Percentiles rank a stretch among this genome's conserved stretches.
These are phyloP conservation scores for Mycena chlorophos DNA, from an alignment of 768 basidiomycete species.

Conservation along the genomic window DNA sequence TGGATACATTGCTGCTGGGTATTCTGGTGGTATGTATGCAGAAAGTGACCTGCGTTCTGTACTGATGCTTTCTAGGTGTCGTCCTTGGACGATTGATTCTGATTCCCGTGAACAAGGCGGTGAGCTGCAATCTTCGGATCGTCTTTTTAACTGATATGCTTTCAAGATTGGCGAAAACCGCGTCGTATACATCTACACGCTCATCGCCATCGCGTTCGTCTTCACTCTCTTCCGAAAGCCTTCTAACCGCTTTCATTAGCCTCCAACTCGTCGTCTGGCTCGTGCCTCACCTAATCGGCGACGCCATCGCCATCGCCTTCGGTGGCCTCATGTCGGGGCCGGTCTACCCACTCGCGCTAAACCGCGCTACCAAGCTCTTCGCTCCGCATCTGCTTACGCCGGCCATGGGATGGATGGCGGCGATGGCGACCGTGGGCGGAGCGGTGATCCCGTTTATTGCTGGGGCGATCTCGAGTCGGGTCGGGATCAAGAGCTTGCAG, in stretches of 20 bases:
- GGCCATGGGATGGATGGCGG: slow-evolving; percentile 51
- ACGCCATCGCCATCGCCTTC: slow-evolving; percentile 47
- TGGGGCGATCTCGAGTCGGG: slow-evolving; percentile 47
- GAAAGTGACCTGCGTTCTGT: background rate
- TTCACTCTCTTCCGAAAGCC: background rate
- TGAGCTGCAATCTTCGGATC: slow-evolving; percentile 15
- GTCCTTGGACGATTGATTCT: slow-evolving; percentile 38
- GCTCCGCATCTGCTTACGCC: slow-evolving; percentile 52
- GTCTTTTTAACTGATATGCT: background rate
- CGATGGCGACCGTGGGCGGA: slow-evolving; percentile 51
- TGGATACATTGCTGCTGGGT: slow-evolving; percentile 45
- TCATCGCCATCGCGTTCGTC: slow-evolving; percentile 34
- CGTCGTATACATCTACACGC: slow-evolving; percentile 36
- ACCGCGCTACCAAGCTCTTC: slow-evolving; percentile 49
- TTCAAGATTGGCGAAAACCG: slow-evolving; percentile 37
- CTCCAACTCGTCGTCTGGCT: slow-evolving; percentile 55
- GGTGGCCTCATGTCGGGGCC: slow-evolving; percentile 55
- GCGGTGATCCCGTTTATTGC: slow-evolving; percentile 54
- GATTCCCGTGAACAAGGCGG: slow-evolving; percentile 38
- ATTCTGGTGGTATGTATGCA: slow-evolving; percentile 37
- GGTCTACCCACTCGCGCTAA: slow-evolving; percentile 56
- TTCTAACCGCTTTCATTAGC: slow-evolving; percentile 21
- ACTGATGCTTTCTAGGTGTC: slow-evolving; percentile 30
- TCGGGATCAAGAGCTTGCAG: slow-evolving; percentile 46
- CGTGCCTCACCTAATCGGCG: slow-evolving; percentile 46